Evolutionary conservation across 1,139 yeast genomes (phyloP).

Genomic region (Insectozyma bohioensis): DNA sequence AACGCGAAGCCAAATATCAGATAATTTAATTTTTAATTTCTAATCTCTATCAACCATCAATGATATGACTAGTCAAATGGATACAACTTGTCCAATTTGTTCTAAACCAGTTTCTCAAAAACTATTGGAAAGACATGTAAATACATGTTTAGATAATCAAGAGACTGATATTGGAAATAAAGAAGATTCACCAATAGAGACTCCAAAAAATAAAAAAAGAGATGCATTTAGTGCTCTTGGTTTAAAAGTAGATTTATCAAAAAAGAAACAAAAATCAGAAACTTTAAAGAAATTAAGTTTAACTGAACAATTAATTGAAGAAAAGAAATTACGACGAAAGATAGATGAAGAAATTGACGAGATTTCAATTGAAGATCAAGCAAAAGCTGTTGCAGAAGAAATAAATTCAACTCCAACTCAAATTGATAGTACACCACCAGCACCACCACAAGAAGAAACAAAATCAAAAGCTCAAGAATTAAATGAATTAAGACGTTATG

Average conservation of each 20-base stretch:
- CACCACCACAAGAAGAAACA: constrained; percentile 2
- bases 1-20: no score
- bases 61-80: no score
- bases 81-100: constrained; percentile 38
- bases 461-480: constrained; percentile 10
- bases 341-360: constrained; percentile 12
- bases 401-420: constrained; percentile 1
- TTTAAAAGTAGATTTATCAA: constrained; percentile 26
- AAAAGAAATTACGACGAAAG: constrained; percentile 23
- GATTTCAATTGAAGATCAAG: constrained; percentile 8
- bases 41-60: background rate
- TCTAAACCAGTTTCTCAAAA: constrained; percentile 20
- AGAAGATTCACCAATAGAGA: constrained; percentile 6
- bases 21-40: background rate
- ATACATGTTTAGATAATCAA: constrained; percentile 31
- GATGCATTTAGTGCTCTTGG: constrained; percentile 33
- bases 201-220: constrained; percentile 10
- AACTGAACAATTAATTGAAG: constrained; percentile 34
- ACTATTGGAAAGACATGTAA: constrained; percentile 42
- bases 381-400: constrained; percentile 7
- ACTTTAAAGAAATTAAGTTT: constrained; percentile 25
- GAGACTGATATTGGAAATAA: constrained; percentile 8
- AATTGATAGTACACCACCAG: background rate
- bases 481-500: constrained; percentile 40
- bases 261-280: constrained; percentile 19